Evolutionary conservation across 2,329 filamentous ascomycete species (phyloP), one percentile per base, ranked within the genome.

Genomic region (Colletotrichum costaricense): DNA sequence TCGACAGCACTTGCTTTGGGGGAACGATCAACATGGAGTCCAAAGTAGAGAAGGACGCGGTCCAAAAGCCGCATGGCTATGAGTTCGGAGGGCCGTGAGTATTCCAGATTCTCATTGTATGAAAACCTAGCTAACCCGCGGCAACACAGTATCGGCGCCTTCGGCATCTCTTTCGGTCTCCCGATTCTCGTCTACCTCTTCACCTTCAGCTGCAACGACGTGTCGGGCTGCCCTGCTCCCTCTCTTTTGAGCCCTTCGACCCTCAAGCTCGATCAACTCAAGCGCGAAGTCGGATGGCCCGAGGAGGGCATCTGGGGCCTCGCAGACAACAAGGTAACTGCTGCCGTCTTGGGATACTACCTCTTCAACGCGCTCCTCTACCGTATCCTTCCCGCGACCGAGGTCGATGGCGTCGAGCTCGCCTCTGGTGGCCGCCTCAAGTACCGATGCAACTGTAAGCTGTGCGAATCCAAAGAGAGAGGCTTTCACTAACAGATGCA

Each of bases 141-240:
- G 22, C 33, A 30, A 5, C 56, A 42, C 3, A 75, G 95, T 67
- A 86, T 92, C 55, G 95, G 95, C 69, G 94, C 94, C 46, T 90
- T 93, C 74, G 89, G 85, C 74, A 94, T 98, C 79, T 93, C 93
- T 8, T 93, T 97, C 78, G 92, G 92, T 69, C 90, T 98, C 1
- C 96, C 96, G 0, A 74, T 95, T 55, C 88, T 95, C 76, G 90
- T 95, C 77, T 97, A 97, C 84, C 81, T 92, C 78, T 93, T 96
- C 80, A 89, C 92, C 59, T 97, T 98, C 80, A 87, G 93, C 78
- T 98, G 96, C 88, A 98, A 98, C 85, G 95, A 98, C 82, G 87
- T 97, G 75, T 93, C 94, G 9, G 96, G 97, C 72, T 98, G 97
- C 80, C 97, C 96, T 59, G 92, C 94, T 3, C 95, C 95, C 4